Conservation (phyloP, 73 alveolate genomes). For the Urostyla sp. region DNA sequence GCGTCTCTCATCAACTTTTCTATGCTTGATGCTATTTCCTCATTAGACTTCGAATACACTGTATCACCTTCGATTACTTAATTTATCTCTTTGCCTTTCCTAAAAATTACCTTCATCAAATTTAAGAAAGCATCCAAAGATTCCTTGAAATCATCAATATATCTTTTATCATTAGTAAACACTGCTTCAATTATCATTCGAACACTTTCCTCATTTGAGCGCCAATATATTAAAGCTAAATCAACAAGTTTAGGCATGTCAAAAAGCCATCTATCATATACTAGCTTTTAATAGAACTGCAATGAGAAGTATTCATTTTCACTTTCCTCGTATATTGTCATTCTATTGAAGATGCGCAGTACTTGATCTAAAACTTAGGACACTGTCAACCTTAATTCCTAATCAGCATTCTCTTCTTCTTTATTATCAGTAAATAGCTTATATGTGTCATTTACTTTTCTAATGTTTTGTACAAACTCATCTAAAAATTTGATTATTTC, state of each 20-base stretch:
- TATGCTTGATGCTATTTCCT: neutral
- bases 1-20: neutral
- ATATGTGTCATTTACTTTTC: conserved; percentile 42
- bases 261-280: conserved; percentile 55
- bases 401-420: neutral
- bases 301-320: neutral
- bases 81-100: neutral
- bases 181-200: neutral
- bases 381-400: conserved; percentile 14
- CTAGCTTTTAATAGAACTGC: neutral
- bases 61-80: conserved; percentile 35
- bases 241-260: conserved; percentile 56
- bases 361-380: neutral
- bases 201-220: conserved; percentile 9
- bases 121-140: neutral
- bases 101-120: conserved; percentile 8
- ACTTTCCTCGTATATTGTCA: conserved; percentile 22
- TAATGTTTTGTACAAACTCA: conserved; percentile 37
- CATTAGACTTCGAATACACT: neutral
- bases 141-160: conserved; percentile 43
- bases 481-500: conserved; percentile 39
- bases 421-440: conserved; percentile 17
- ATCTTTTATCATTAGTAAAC: conserved; percentile 10
- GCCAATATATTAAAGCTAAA: conserved; percentile 50
- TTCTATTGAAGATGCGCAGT: conserved; percentile 3